phyloP scores from a whole-genome alignment of 1,284 basidiomycete genomes.

The Irpex sp. region DNA sequence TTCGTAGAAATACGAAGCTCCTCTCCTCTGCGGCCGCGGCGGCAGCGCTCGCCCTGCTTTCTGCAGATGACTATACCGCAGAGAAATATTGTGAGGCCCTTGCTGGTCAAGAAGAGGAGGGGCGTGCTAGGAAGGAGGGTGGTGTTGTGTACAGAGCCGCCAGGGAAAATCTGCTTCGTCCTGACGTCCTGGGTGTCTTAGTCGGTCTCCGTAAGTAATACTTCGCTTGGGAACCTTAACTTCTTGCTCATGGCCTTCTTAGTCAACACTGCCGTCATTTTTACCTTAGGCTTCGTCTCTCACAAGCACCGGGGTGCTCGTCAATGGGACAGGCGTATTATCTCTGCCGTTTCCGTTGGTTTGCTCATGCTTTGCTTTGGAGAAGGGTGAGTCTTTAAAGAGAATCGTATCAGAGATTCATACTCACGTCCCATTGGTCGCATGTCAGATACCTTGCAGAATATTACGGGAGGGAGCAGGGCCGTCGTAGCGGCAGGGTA shows the following conservation, averaged over 20 bases:
- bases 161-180: conserved; percentile 61
- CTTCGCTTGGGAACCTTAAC: too few species aligned
- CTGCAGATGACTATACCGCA: conserved; percentile 60
- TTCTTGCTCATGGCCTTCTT: background rate
- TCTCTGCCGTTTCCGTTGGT: conserved; percentile 63
- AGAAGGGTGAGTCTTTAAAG: conserved; percentile 59
- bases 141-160: conserved; percentile 56
- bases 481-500: too few species aligned
- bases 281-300: conserved; percentile 63
- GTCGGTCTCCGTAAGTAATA: conserved; percentile 55
- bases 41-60: conserved; percentile 52
- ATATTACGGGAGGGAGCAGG: too few species aligned
- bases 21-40: conserved; percentile 53
- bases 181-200: conserved; percentile 64
- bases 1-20: conserved; percentile 54
- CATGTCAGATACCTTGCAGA: background rate
- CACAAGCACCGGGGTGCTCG: conserved; percentile 69
- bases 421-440: background rate
- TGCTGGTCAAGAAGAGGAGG: conserved; percentile 53
- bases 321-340: conserved; percentile 65
- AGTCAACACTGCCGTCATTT: conserved; percentile 72
- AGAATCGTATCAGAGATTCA: background rate
- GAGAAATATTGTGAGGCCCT: conserved; percentile 63
- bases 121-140: conserved; percentile 59
- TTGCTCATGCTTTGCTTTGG: conserved; percentile 62